Base-by-base conservation (phyloP, 805 yeast genomes). In the Lachancea nothofagi region DNA sequence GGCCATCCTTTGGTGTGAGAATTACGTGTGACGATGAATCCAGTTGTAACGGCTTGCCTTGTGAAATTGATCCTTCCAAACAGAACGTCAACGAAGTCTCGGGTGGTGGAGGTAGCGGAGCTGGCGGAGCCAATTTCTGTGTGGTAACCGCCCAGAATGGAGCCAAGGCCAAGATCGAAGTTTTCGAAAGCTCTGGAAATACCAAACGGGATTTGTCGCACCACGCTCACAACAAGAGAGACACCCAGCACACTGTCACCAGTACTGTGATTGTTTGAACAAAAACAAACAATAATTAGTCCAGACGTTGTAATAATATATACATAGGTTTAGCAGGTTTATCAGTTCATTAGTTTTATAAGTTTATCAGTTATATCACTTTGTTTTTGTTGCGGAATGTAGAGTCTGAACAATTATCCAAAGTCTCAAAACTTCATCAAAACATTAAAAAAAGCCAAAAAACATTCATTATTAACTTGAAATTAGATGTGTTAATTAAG, bases 121-220 rank as follows among this genome's bases (percentile, higher is more conserved):
- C 78, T 40, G 80, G 80, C 36, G 85, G 80, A 48, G 94, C 82
- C 29, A 70, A 74, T n/a, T 86, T 74, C 74, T 87, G 96, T 71
- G 83, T 86, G 38, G 82, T 85, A 36, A 85, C 95, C 32, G 95
- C 86, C 25, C 62, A 65, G 32, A 71, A 76, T 50, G 71, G 74
- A 39, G 69, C 83, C 26, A 69, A 67, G 40, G 95, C 90, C 26
- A 72, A 67, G 40, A 77, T 86, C 54, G 94, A 84, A 61, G 80
- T 86, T 3, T 87, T 86, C 51, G 70, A 53, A 14, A 30, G 33
- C 25, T 43, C 44, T n/a, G 39, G 33, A 19, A 35, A 44, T 12
- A n/a, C 36, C 27, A 44, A 44, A 43, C 40, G 46, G 17, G 46
- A 43, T 17, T 35, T 34, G 14, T 18, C 30, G 5, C 46, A 43